Conservation (phyloP, 2,329 filamentous ascomycete species). For the Lasiodiplodia sp. region DNA sequence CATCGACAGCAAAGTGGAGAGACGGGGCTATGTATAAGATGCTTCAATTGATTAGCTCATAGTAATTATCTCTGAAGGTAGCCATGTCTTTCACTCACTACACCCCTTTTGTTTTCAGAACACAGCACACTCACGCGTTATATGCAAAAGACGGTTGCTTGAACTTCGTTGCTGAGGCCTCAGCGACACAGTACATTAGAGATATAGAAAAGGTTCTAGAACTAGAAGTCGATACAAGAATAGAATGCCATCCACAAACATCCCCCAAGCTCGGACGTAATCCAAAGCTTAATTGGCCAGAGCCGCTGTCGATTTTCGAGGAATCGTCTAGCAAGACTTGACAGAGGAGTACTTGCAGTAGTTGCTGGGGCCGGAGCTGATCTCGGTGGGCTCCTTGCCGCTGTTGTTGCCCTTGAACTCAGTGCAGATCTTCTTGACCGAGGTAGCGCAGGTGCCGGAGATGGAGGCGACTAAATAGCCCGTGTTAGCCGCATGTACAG, state of each 20-base stretch:
- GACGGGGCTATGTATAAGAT: no score
- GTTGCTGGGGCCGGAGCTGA: conserved; percentile 20
- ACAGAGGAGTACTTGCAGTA: conserved; percentile 16
- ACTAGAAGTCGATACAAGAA: conserved; percentile 27
- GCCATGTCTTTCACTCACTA: no score
- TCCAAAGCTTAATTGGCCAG: neutral
- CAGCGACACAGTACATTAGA: conserved; percentile 15
- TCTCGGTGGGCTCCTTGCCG: conserved; percentile 47
- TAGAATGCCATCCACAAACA: conserved; percentile 16
- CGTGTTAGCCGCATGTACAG: neutral
- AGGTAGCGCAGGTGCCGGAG: conserved; percentile 36
- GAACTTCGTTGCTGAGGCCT: conserved; percentile 14
- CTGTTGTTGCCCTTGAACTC: conserved; percentile 57
- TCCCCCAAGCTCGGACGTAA: neutral
- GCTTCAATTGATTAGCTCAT: no score
- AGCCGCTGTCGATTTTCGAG: neutral
- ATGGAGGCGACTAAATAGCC: neutral
- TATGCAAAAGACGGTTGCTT: neutral
- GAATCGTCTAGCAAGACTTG: conserved; percentile 3
- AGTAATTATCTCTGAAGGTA: no score
- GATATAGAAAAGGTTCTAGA: conserved; percentile 8
- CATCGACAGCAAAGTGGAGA: no score
- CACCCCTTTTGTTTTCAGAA: neutral
- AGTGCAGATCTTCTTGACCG: conserved; percentile 45
- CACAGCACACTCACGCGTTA: neutral